A percentile compares a stretch with the other conserved stretches of the same genome.
These are phyloP conservation scores for Trichoderma atrobrunneum DNA, from an alignment of 2,329 filamentous ascomycete genomes.

Conservation along the genomic window DNA sequence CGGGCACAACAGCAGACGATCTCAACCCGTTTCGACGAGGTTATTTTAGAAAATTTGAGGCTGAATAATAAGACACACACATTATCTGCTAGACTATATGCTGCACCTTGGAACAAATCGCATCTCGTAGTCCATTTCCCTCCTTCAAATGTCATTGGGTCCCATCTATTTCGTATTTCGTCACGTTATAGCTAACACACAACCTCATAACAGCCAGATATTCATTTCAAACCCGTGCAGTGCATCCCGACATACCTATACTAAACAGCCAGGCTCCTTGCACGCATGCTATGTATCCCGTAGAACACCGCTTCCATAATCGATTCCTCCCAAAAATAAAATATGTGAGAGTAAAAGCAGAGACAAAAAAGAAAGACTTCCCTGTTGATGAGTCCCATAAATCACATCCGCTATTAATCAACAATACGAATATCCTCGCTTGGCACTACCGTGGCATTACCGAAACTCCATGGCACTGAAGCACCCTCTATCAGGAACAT, in stretches of 20 bases:
- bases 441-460: slow-evolving; percentile 35
- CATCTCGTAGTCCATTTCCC: not conserved
- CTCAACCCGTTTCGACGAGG: slow-evolving; percentile 59
- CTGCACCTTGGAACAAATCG: not conserved
- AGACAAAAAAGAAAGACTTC: not conserved
- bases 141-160: not conserved
- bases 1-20: slow-evolving; percentile 54
- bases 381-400: not conserved
- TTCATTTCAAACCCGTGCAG: slow-evolving; percentile 14
- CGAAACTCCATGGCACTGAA: slow-evolving; percentile 82
- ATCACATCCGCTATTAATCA: not conserved
- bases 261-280: slow-evolving; percentile 15
- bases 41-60: slow-evolving; percentile 57
- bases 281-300: slow-evolving; percentile 18
- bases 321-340: not conserved
- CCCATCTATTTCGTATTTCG: slow-evolving; percentile 13
- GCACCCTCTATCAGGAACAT: slow-evolving; percentile 81
- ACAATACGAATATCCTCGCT: not conserved
- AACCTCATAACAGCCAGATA: not conserved
- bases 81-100: not conserved
- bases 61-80: slow-evolving; percentile 18
- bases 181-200: slow-evolving; percentile 1
- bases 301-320: slow-evolving; percentile 14
- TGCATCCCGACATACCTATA: slow-evolving; percentile 15
- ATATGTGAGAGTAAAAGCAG: not conserved